Evolutionary conservation across 192 early-diverging fungal genomes (phyloP), one percentile per base, ranked within the genome.

Genomic region (Entophlyctis helioformis): DNA sequence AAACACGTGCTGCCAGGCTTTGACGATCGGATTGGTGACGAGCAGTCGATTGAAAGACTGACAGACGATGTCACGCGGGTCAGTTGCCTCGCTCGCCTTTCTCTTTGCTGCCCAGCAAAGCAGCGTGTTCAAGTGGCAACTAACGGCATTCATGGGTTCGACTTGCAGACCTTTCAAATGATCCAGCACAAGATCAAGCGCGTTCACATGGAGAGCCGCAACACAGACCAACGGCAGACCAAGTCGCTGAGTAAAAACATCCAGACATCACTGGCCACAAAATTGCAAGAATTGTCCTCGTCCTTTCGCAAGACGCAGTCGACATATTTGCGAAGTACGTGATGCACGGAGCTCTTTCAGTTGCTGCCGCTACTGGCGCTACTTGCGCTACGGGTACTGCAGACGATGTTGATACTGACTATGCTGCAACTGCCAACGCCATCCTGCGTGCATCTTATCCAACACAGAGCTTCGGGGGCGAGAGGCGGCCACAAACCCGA

Each of bases 1-100:
- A 84, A 84, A 48, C 85, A 91, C 55, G 58, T 92, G 15, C 54
- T 96, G 41, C 94, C 94, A 16, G 92, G 92, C 25, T 98, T 98
- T 49, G 88, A 93, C 45, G 92, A 98, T 64, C 74, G 80, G 18
- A 62, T 74, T 0, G 71, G 58, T 2, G 67, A 66, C 31, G 69
- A 76, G 36, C 48, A 69, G 41, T 82, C 81, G 38, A 96, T 96
- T 39, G 82, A 92, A 26, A 57, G 60, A 19, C 56, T 91, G 36
- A 90, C 91, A 4, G 71, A 80, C 4, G 80, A 85, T 11, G 90
- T 97, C 45, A 92, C 91, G 2, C 58, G 74, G 32, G 83, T 88
- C 67, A 51, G 49, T 42, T 25, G 23, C 33, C n/a, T n/a, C n/a
- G n/a, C n/a, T 31, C 29, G 29, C 29, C 11, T 11, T 31, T 11